These are phyloP conservation scores for Mycosphaerella arachidis DNA, from an alignment of 2,329 filamentous ascomycete genomes.

Conservation along the genomic window DNA sequence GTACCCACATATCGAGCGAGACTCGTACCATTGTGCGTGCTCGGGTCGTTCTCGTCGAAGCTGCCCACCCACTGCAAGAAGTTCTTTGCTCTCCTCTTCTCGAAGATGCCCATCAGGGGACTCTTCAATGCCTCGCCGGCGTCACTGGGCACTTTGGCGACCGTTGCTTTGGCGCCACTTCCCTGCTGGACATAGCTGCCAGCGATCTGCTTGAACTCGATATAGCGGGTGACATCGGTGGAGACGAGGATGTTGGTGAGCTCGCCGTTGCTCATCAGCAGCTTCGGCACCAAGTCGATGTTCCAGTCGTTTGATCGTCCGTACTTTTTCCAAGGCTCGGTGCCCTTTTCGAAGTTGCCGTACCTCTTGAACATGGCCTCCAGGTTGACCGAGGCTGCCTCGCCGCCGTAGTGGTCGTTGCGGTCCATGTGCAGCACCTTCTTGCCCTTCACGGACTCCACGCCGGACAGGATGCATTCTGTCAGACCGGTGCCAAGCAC, in stretches of 20 bases:
- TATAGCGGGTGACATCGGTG: conserved; percentile 63
- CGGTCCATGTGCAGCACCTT: conserved; percentile 99
- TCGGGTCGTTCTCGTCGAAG: conserved; percentile 75
- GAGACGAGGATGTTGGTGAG: conserved; percentile 97
- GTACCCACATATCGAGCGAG: neutral
- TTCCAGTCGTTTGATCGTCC: conserved; percentile 98
- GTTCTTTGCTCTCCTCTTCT: conserved; percentile 94
- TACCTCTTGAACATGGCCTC: conserved; percentile 97
- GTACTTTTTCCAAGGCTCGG: conserved; percentile 98
- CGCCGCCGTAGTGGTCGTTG: conserved; percentile 97
- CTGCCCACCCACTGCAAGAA: conserved; percentile 94
- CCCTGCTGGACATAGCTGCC: conserved; percentile 96
- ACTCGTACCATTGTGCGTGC: conserved; percentile 76
- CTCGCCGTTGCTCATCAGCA: conserved; percentile 97
- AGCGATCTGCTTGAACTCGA: conserved; percentile 63
- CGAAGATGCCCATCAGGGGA: conserved; percentile 92
- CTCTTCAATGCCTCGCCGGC: conserved; percentile 85
- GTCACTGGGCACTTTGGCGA: conserved; percentile 95
- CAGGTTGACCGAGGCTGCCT: conserved; percentile 94
- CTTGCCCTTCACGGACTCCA: conserved; percentile 95
- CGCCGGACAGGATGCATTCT: conserved; percentile 97
- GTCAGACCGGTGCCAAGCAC: conserved; percentile 97
- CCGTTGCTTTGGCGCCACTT: conserved; percentile 72
- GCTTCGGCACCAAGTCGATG: conserved; percentile 96
- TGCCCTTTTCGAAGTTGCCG: conserved; percentile 70